Base-by-base conservation (phyloP, 2,329 filamentous ascomycete species). In the Eutypa lata region DNA sequence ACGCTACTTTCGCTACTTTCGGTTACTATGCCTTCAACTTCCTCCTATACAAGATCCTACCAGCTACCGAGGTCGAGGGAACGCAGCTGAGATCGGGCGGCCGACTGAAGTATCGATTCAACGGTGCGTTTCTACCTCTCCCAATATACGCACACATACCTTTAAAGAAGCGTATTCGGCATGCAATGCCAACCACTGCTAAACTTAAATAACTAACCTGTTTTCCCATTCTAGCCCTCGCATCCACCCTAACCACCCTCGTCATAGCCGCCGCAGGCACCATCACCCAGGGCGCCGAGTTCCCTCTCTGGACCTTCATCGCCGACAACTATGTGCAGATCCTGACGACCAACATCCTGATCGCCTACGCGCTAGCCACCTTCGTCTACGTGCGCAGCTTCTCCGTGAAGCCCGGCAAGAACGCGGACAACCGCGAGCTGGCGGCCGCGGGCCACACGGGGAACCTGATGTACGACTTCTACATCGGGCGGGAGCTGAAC, bases 401-500 rank as follows among this genome's bases (percentile, higher is more conserved):
- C 75, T 80, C 80, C 50, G 89, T 96, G 58, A 88, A 89, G 68
- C 73, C 84, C n/a, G 85, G 83, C 43, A 5, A 31, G 26, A 90
- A 95, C 68, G 76, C 80, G 13, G 79, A 87, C 47, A 76, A 82
- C 57, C 89, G 92, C 40, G 87, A 94, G 68, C 80, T 97, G 7
- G 92, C 92, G 0, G 83, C 84, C 1, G 91, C 92, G 43, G 92
- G 91, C 16, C 83, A 89, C 66, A 86, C 84, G 1, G 92, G 91
- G 53, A 97, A 96, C 71, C 75, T 91, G 57, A 73, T 97, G 37
- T 97, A 97, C 70, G 93, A 97, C 72, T 97, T 91, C 85, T 97
- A 91, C 74, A 97, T 97, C 59, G 93, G 93, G 19, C 89, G 93
- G 26, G 93, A 97, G 71, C 84, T 97, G 55, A 97, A 97, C 73